These are phyloP conservation scores for Tinospora cordifolia DNA, from an alignment of 164 flowering plant species.

Conservation along the genomic window DNA sequence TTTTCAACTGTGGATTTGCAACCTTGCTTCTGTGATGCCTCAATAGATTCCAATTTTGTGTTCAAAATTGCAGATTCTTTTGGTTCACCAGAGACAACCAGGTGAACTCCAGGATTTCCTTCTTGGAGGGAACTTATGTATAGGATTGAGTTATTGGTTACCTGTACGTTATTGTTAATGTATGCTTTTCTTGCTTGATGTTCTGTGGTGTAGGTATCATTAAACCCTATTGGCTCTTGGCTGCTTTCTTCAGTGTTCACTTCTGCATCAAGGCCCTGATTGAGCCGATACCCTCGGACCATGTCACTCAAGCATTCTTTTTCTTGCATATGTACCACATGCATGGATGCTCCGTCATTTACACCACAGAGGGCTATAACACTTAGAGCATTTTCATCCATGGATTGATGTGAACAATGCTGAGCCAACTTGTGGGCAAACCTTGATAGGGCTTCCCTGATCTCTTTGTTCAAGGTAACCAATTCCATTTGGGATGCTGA, in stretches of 20 bases:
- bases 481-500: neutral
- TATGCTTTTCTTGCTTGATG: neutral
- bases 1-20: neutral
- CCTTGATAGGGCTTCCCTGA: neutral
- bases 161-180: conserved; percentile 1
- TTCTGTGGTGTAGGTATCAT: neutral
- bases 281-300: neutral
- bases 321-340: neutral
- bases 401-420: neutral
- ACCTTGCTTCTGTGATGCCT: too few species aligned
- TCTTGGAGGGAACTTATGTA: neutral
- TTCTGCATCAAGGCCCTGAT: neutral
- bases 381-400: neutral
- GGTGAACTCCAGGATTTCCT: conserved; percentile 2
- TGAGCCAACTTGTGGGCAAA: neutral
- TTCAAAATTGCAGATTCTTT: neutral
- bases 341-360: conserved; percentile 1
- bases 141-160: neutral
- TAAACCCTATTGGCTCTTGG: neutral
- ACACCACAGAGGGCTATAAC: neutral
- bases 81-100: neutral
- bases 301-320: neutral
- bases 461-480: neutral
- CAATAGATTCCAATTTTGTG: neutral
- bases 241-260: neutral